Percentiles rank a stretch among this genome's conserved stretches.
phyloP scores from a whole-genome alignment of 768 basidiomycete species.

The Cystofilobasidium bisporidii region DNA sequence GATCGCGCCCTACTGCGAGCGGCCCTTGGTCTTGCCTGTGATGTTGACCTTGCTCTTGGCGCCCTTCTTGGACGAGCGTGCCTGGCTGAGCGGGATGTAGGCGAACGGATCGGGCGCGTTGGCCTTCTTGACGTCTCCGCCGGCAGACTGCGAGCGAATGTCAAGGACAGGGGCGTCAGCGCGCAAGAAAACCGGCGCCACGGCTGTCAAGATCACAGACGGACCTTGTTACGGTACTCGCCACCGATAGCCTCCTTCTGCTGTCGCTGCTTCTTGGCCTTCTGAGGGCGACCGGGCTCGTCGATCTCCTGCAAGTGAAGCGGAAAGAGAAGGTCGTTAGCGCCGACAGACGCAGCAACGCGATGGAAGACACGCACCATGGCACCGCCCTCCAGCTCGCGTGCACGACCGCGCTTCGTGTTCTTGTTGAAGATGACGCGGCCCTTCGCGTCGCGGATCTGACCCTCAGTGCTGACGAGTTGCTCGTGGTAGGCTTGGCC shows the following conservation, averaged over 20 bases:
- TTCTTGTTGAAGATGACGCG: constrained; percentile 92
- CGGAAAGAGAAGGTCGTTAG: not conserved
- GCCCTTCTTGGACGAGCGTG: constrained; percentile 7
- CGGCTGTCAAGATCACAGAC: not conserved
- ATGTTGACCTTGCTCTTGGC: constrained; percentile 21
- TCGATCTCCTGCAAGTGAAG: constrained; percentile 64
- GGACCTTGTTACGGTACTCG: constrained; percentile 46
- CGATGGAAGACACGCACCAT: constrained; percentile 38
- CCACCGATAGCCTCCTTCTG: constrained; percentile 47
- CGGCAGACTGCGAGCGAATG: constrained; percentile 59
- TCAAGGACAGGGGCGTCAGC: too few relatives aligned
- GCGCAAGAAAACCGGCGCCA: too few relatives aligned
- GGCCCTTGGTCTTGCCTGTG: constrained; percentile 21
- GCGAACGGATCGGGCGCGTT: constrained; percentile 83
- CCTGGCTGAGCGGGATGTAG: constrained; percentile 74
- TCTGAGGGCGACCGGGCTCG: constrained; percentile 41
- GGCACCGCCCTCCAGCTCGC: constrained; percentile 50
- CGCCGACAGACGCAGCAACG: not conserved
- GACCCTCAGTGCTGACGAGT: constrained; percentile 77
- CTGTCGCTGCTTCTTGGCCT: constrained; percentile 39
- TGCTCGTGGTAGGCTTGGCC: constrained; percentile 73
- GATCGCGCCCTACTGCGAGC: not conserved
- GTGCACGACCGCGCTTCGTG: constrained; percentile 80
- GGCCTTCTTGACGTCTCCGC: constrained; percentile 81
- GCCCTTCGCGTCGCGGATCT: constrained; percentile 72